These are phyloP conservation scores for Citrus glauca DNA, from an alignment of 345 rosid genomes.

Conservation along the genomic window DNA sequence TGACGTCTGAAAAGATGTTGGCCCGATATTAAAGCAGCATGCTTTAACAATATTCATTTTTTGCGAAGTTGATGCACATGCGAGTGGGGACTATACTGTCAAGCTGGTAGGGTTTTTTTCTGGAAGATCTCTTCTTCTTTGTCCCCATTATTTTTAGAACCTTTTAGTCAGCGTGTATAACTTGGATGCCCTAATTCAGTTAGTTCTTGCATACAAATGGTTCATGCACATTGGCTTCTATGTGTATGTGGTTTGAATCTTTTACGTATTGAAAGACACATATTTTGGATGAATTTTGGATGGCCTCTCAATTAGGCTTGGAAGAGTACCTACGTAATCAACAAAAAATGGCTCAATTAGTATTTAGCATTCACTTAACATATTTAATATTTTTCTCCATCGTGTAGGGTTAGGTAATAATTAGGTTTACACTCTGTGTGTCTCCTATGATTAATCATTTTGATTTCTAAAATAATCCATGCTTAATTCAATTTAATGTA, in stretches of 20 bases:
- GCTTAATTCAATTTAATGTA: no score
- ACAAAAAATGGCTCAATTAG: background rate
- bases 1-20: background rate
- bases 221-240: background rate
- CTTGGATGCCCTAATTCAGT: background rate
- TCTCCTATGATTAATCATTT: no score
- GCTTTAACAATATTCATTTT: background rate
- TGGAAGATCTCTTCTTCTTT: background rate
- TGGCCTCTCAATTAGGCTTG: background rate
- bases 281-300: background rate
- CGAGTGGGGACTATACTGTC: background rate
- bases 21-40: background rate
- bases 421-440: no score
- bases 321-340: background rate
- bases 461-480: no score
- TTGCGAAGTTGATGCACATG: slow-evolving; percentile 3
- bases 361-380: no score
- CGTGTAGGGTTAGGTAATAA: no score
- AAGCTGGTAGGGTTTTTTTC: background rate
- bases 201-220: background rate
- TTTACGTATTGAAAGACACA: background rate
- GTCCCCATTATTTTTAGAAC: background rate
- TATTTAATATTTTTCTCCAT: no score
- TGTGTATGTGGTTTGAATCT: background rate
- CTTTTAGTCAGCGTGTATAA: background rate